Percentiles rank a stretch among this genome's conserved stretches.
These are phyloP conservation scores for Carex parvula DNA, from an alignment of 176 grass and related monocot genomes.

Conservation along the genomic window DNA sequence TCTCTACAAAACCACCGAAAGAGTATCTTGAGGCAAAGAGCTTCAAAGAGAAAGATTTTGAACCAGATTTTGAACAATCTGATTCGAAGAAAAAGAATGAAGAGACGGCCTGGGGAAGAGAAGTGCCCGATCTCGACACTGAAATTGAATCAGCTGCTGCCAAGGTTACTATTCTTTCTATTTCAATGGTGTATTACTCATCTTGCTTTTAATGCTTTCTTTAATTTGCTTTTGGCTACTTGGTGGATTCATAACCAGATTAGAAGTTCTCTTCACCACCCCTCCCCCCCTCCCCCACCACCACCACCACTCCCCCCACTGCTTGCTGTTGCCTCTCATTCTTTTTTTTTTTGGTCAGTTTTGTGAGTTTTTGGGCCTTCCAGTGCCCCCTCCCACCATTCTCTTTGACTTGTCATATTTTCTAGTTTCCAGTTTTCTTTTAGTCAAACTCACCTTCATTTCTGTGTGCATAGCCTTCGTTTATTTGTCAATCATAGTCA, in stretches of 20 bases:
- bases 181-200: background rate
- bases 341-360: background rate
- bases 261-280: background rate
- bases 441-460: background rate
- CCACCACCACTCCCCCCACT: too few relatives aligned
- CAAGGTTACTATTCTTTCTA: constrained; percentile 37
- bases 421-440: background rate
- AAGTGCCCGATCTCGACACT: constrained; percentile 64
- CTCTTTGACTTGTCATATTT: background rate
- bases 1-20: constrained; percentile 93
- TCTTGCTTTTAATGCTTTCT: constrained; percentile 6
- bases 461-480: background rate
- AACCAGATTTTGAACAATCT: constrained; percentile 20
- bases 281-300: too few relatives aligned
- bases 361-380: background rate
- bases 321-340: too few relatives aligned
- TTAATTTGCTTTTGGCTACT: background rate
- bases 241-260: background rate
- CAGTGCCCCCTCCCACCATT: background rate
- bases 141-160: constrained; percentile 42
- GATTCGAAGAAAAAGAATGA: constrained; percentile 47
- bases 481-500: background rate
- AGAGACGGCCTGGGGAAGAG: constrained; percentile 64
- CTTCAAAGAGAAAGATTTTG: constrained; percentile 42
- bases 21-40: constrained; percentile 79